phyloP scores from a whole-genome alignment of 257 asterid genomes.

The Scutellaria galericulata region DNA sequence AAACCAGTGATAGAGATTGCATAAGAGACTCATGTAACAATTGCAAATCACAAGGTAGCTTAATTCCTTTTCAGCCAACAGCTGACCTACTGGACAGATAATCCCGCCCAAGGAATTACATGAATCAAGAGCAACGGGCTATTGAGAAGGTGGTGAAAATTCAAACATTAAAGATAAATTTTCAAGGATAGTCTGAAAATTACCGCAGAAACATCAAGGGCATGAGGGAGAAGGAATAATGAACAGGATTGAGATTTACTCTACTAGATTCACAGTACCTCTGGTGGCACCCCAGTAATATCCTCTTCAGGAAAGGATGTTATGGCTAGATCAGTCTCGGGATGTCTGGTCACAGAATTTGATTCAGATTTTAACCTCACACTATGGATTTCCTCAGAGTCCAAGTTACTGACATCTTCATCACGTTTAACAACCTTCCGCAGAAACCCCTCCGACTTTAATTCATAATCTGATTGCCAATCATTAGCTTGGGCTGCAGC shows the following conservation, averaged over 20 bases:
- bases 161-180: slow-evolving; percentile 14
- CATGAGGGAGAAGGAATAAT: slow-evolving; percentile 10
- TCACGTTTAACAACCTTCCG: slow-evolving; percentile 55
- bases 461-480: slow-evolving; percentile 74
- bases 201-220: slow-evolving; percentile 6
- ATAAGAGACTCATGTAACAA: slow-evolving; percentile 19
- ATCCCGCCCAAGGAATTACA: slow-evolving; percentile 23
- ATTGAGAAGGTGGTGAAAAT: slow-evolving; percentile 32
- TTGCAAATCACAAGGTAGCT: slow-evolving; percentile 5
- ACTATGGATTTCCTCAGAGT: slow-evolving; percentile 48
- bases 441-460: slow-evolving; percentile 59
- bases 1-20: slow-evolving; percentile 21
- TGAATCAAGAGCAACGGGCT: slow-evolving; percentile 23
- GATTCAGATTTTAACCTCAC: slow-evolving; percentile 50
- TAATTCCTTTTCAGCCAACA: not conserved
- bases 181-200: not conserved
- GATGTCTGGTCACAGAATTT: slow-evolving; percentile 45
- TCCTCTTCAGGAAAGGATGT: slow-evolving; percentile 64
- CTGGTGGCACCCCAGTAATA: slow-evolving; percentile 84
- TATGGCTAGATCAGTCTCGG: slow-evolving; percentile 57
- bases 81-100: not conserved
- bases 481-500: slow-evolving; percentile 56
- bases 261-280: slow-evolving; percentile 57
- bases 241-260: slow-evolving; percentile 23
- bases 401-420: slow-evolving; percentile 50